Conservation (phyloP, 106 monocot genomes). For the Agapanthus africanus region DNA sequence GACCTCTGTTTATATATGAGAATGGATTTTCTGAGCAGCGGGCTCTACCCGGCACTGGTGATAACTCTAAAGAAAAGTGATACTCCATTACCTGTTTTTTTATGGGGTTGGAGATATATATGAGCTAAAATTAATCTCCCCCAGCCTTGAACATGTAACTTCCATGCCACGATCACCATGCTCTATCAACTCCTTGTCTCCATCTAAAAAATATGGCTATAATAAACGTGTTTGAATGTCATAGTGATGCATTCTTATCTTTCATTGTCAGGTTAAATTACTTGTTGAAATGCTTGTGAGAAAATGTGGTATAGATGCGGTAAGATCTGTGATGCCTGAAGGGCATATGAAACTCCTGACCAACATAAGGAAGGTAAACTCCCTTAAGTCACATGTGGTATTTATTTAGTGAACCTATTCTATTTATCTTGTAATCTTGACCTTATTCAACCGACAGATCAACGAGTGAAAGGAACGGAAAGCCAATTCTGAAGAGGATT, state of each 20-base stretch:
- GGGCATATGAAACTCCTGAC: constrained; percentile 89
- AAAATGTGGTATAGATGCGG: constrained; percentile 95
- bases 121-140: too few relatives aligned
- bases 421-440: neutral
- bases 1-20: too few relatives aligned
- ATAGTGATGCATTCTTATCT: too few relatives aligned
- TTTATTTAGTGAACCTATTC: neutral
- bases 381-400: neutral
- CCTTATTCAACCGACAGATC: constrained; percentile 27
- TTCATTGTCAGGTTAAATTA: too few relatives aligned
- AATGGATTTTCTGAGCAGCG: neutral
- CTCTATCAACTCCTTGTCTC: too few relatives aligned
- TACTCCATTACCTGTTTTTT: too few relatives aligned
- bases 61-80: too few relatives aligned
- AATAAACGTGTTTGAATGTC: neutral
- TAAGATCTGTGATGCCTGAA: constrained; percentile 88
- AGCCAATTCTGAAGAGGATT: constrained; percentile 50
- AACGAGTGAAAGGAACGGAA: constrained; percentile 72
- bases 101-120: too few relatives aligned
- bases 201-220: too few relatives aligned
- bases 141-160: too few relatives aligned
- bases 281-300: constrained; percentile 87
- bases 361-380: constrained; percentile 67
- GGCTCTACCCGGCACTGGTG: neutral
- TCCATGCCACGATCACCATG: too few relatives aligned